phyloP scores from a whole-genome alignment of 495 filamentous ascomycete genomes.

The Polyplosphaeria fusca region DNA sequence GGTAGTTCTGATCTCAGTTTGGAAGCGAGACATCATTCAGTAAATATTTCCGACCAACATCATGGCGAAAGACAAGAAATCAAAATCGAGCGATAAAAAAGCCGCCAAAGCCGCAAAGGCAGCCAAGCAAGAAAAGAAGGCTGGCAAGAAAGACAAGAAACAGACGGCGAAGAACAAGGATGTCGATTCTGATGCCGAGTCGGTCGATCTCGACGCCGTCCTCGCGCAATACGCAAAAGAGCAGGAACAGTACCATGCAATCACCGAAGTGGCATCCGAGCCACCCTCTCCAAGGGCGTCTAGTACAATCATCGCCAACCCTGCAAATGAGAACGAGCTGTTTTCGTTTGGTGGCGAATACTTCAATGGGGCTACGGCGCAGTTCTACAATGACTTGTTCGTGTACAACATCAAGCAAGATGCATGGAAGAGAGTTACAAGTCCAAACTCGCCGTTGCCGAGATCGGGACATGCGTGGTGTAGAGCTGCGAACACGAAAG shows the following conservation, averaged over 20 bases:
- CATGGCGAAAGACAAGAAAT: constrained; percentile 56
- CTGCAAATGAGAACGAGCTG: constrained; percentile 81
- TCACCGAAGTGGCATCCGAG: constrained; percentile 74
- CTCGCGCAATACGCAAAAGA: constrained; percentile 76
- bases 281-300: constrained; percentile 78
- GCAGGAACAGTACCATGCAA: constrained; percentile 89
- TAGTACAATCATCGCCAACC: constrained; percentile 75
- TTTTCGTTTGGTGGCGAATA: constrained; percentile 84
- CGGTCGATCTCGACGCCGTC: constrained; percentile 95
- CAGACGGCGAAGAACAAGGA: constrained; percentile 48
- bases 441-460: constrained; percentile 86
- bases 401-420: constrained; percentile 83
- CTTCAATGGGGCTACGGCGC: constrained; percentile 61
- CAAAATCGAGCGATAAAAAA: constrained; percentile 59
- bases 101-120: constrained; percentile 55
- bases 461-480: constrained; percentile 91
- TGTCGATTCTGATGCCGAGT: constrained; percentile 78
- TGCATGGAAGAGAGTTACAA: constrained; percentile 84
- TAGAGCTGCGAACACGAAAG: constrained; percentile 77
- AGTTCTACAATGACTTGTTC: constrained; percentile 72
- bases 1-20: too few species aligned
- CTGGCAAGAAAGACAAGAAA: constrained; percentile 63
- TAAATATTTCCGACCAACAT: too few species aligned
- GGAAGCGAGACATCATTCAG: too few species aligned
- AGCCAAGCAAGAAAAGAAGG: constrained; percentile 60